phyloP scores from a whole-genome alignment of 164 flowering plant species.

The Euptelea pleiosperma region DNA sequence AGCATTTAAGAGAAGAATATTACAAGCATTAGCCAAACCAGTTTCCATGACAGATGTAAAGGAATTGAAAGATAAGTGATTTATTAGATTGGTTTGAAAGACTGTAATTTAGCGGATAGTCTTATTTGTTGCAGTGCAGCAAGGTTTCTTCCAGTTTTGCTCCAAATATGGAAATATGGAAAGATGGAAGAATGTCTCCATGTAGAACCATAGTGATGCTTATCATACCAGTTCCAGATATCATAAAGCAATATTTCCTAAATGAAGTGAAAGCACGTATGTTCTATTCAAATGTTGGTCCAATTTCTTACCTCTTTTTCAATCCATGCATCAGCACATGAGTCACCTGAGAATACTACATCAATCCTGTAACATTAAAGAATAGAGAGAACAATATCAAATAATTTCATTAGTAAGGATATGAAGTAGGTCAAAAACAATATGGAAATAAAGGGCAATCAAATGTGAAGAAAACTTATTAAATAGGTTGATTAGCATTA shows the following conservation, averaged over 20 bases:
- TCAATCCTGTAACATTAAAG: slow-evolving; percentile 65
- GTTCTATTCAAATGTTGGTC: background rate
- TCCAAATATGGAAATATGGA: background rate
- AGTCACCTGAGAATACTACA: slow-evolving; percentile 62
- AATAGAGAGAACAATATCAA: slow-evolving; percentile 6
- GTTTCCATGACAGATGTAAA: no score
- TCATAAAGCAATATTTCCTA: background rate
- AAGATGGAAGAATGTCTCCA: background rate
- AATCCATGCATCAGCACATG: slow-evolving; percentile 94
- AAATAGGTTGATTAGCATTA: background rate
- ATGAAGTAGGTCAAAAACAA: background rate
- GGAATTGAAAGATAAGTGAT: background rate
- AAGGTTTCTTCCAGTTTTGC: background rate
- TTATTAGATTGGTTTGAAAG: background rate
- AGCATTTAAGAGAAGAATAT: background rate
- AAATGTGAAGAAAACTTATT: background rate
- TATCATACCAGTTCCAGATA: background rate
- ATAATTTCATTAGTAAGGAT: background rate
- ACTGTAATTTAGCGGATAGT: background rate
- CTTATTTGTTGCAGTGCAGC: background rate
- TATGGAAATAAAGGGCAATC: background rate
- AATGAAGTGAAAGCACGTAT: background rate
- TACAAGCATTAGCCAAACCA: no score
- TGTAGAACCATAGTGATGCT: background rate
- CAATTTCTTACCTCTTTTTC: slow-evolving; percentile 75